Conservation (phyloP, 306 rosid genomes). For the Potentilla sterilis region DNA sequence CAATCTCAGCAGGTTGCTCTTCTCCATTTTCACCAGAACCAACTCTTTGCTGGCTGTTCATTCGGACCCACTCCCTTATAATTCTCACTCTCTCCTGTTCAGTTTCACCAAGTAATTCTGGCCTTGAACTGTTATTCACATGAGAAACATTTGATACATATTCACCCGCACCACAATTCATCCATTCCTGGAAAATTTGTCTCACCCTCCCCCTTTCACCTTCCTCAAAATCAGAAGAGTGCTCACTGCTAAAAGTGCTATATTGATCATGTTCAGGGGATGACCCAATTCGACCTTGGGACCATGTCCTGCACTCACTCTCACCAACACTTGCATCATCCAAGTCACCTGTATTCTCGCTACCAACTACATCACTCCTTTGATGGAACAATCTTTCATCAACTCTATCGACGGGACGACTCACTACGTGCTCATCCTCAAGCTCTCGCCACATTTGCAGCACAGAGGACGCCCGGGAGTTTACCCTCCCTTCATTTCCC, state of each 20-base stretch:
- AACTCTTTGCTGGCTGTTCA: constrained; percentile 67
- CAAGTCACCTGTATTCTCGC: constrained; percentile 33
- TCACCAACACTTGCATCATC: constrained; percentile 57
- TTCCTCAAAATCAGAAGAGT: constrained; percentile 63
- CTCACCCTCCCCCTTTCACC: constrained; percentile 93
- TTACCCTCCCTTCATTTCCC: constrained; percentile 59
- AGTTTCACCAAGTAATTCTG: constrained; percentile 73
- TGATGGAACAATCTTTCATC: constrained; percentile 50
- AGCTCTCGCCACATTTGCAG: constrained; percentile 79
- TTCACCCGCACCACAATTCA: constrained; percentile 62
- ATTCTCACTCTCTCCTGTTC: constrained; percentile 89
- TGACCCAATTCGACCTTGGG: constrained; percentile 59
- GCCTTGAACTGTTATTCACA: constrained; percentile 48
- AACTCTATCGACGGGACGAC: constrained; percentile 61
- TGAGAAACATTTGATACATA: constrained; percentile 46
- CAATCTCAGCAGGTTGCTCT: constrained; percentile 57
- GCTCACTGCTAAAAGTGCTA: constrained; percentile 54
- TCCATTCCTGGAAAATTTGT: constrained; percentile 88
- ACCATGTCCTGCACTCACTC: constrained; percentile 68
- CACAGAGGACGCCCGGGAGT: constrained; percentile 61
- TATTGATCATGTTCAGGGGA: constrained; percentile 62
- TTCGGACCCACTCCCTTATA: constrained; percentile 81
- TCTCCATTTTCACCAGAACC: constrained; percentile 55
- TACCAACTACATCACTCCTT: constrained; percentile 46
- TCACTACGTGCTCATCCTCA: constrained; percentile 76